These are phyloP conservation scores for Monosporascus sp. DNA, from an alignment of 2,329 filamentous ascomycete genomes.

Conservation along the genomic window DNA sequence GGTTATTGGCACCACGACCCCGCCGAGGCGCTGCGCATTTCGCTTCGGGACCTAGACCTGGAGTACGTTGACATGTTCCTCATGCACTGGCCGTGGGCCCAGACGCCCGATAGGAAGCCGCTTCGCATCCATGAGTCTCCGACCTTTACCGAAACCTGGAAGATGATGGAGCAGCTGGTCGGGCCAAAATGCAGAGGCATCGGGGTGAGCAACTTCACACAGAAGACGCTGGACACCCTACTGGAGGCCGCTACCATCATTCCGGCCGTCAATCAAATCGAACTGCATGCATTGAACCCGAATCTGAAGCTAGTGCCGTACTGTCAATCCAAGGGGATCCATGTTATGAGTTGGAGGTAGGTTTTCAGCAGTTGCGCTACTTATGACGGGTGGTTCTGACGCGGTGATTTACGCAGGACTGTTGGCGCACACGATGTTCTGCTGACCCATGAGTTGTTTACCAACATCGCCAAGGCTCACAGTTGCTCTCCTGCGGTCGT, in stretches of 20 bases:
- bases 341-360: conserved; percentile 24
- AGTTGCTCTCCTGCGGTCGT: conserved; percentile 18
- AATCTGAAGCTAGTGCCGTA: conserved; percentile 25
- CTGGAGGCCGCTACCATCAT: conserved; percentile 17
- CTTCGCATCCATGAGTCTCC: conserved; percentile 57
- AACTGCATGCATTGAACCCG: conserved; percentile 28
- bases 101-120: conserved; percentile 49
- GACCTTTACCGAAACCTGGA: conserved; percentile 18
- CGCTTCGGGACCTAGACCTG: conserved; percentile 38
- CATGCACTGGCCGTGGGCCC: conserved; percentile 46
- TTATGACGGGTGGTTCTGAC: too few species aligned
- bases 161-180: conserved; percentile 23
- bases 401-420: not conserved
- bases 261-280: conserved; percentile 28
- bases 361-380: not conserved
- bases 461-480: conserved; percentile 17
- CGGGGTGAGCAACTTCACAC: conserved; percentile 28
- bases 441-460: conserved; percentile 17
- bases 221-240: conserved; percentile 23
- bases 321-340: conserved; percentile 26
- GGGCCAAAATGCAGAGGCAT: conserved; percentile 21
- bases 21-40: conserved; percentile 40
- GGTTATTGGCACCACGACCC: not conserved
- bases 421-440: conserved; percentile 11
- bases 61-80: conserved; percentile 50